Percentiles rank a stretch among this genome's conserved stretches.
These are phyloP conservation scores for Boletus insuetus DNA, from an alignment of 768 basidiomycete genomes.

Conservation along the genomic window DNA sequence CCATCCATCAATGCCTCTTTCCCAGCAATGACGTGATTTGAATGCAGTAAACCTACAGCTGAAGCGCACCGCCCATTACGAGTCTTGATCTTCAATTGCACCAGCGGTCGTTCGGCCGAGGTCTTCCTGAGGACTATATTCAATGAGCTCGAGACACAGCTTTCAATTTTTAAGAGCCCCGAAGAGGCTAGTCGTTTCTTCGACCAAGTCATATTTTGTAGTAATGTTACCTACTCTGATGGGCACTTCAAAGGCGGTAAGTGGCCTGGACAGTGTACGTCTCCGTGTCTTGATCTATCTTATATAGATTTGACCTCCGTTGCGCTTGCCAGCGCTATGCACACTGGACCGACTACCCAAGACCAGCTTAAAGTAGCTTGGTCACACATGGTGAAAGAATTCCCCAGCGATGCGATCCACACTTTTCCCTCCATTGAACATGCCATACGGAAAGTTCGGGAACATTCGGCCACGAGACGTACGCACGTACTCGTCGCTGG, in stretches of 20 bases:
- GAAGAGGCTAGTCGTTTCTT: conserved; percentile 55
- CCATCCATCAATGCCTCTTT: background rate
- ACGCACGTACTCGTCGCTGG: conserved; percentile 83
- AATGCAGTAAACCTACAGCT: conserved; percentile 4
- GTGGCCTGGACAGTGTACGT: conserved; percentile 17
- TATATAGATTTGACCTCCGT: conserved; percentile 72
- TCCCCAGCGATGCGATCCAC: conserved; percentile 61
- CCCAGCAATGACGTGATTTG: background rate
- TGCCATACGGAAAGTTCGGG: conserved; percentile 66
- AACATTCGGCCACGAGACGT: conserved; percentile 32
- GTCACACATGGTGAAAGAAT: conserved; percentile 59
- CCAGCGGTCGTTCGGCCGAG: conserved; percentile 79
- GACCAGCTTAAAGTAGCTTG: conserved; percentile 74
- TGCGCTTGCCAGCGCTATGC: conserved; percentile 59
- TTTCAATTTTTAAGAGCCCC: conserved; percentile 39
- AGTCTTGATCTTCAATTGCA: conserved; percentile 92
- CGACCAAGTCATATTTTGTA: conserved; percentile 88
- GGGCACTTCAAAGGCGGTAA: conserved; percentile 90
- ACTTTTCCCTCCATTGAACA: conserved; percentile 88
- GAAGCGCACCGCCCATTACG: conserved; percentile 38
- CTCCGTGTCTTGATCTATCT: background rate
- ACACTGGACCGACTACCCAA: conserved; percentile 70
- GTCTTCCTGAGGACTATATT: conserved; percentile 65
- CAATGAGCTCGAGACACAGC: conserved; percentile 46
- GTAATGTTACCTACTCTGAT: conserved; percentile 91